Evolutionary conservation across 202 grass and related monocot genomes (phyloP), one percentile per base, ranked within the genome.

Genomic region (Eragrostis tef): DNA sequence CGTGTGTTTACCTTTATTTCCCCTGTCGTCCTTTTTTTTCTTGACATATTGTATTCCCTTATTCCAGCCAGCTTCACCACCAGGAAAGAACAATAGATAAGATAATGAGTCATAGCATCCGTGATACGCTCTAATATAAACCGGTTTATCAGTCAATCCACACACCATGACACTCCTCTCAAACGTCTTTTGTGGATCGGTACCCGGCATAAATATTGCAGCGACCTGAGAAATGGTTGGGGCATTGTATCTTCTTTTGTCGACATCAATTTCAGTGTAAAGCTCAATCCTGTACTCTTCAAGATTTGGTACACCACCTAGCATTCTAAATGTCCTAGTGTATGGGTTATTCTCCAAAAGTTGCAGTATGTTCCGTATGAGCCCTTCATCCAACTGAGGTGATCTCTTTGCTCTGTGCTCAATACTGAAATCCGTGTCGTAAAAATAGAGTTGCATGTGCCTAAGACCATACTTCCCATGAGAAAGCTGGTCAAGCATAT

Each of bases 211-310:
- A 31, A 31, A 31, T 31, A 31, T 31, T 31, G 29, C 29, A 1
- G 29, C 3, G 29, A 31, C 29, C 29, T 31, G 29, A 31, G 29
- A 31, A 31, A 31, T 3, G 29, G 29, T 31, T 3, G 29, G 29
- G 3, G 29, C 29, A 31, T 31, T 31, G 29, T 31, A 31, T 31
- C 29, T 31, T 31, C 29, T 31, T 31, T 31, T 1, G 9, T 26
- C 10, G 13, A 16, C 2, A 50, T 4, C 13, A 16, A 50, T 50
- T 4, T 16, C 13, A 15, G 70, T 73, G 14, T 73, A 53, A 0
- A 73, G 48, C 17, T 51, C 49, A 73, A 73, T 73, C 43, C 21
- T 22, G 15, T 48, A 70, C 6, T 70, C 70, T 52, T 73, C 70
- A 2, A 73, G 48, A 19, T 73, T 73, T 11, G 70, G 27, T 12